phyloP scores from a whole-genome alignment of 768 basidiomycete species.

The Amanita thiersii region DNA sequence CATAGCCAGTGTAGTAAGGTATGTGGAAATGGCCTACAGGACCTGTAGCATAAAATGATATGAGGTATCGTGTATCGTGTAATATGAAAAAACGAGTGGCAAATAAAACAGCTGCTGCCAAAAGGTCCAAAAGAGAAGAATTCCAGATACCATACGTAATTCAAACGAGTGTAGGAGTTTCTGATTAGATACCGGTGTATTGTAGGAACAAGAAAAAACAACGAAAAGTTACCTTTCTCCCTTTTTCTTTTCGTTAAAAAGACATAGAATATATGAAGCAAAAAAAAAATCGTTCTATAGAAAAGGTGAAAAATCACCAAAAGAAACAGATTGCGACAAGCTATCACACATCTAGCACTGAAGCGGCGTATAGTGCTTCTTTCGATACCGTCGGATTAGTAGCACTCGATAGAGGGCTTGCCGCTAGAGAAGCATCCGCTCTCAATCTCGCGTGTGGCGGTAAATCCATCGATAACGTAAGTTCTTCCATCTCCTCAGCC shows the following conservation, averaged over 20 bases:
- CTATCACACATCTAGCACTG: conserved; percentile 7
- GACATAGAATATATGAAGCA: neutral
- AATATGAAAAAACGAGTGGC: conserved; percentile 1
- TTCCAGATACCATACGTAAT: too few relatives aligned
- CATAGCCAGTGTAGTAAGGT: too few relatives aligned
- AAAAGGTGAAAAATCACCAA: too few relatives aligned
- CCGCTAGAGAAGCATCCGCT: conserved; percentile 16
- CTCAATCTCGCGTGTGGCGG: conserved; percentile 11
- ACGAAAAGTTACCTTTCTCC: conserved; percentile 3
- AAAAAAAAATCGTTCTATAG: too few relatives aligned
- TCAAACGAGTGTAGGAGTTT: conserved; percentile 7
- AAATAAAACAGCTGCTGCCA: neutral
- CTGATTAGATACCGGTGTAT: conserved; percentile 5
- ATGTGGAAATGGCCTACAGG: too few relatives aligned
- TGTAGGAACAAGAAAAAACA: too few relatives aligned
- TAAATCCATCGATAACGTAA: conserved; percentile 38
- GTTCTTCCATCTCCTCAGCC: conserved; percentile 25
- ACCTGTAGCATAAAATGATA: conserved; percentile 4
- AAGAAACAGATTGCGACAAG: neutral
- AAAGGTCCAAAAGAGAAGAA: neutral
- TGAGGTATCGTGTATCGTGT: conserved; percentile 1
- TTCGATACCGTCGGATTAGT: too few relatives aligned
- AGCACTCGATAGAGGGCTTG: conserved; percentile 3
- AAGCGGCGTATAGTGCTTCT: neutral
- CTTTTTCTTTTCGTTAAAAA: neutral